These are phyloP conservation scores for Priceomyces medius DNA, from an alignment of 805 yeast species.

Conservation along the genomic window DNA sequence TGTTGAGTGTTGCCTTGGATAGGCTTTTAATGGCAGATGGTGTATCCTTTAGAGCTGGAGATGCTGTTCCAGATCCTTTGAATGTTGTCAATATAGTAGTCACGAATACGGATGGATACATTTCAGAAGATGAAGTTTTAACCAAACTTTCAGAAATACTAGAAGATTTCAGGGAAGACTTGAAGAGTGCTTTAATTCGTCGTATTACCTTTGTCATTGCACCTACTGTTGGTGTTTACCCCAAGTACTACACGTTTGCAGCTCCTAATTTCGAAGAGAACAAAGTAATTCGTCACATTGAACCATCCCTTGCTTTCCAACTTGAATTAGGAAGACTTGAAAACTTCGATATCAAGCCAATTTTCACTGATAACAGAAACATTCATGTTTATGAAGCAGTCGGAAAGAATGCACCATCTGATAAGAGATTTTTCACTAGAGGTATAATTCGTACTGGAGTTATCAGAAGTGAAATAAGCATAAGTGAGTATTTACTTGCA, in stretches of 20 bases:
- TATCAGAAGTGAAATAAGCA: slow-evolving; percentile 87
- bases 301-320: slow-evolving; percentile 98
- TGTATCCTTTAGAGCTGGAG: slow-evolving; percentile 32
- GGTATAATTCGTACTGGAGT: slow-evolving; percentile 97
- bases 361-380: slow-evolving; percentile 94
- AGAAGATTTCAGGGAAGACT: slow-evolving; percentile 66
- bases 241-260: slow-evolving; percentile 92
- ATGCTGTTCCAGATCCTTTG: slow-evolving; percentile 37
- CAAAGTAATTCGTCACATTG: slow-evolving; percentile 93
- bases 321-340: slow-evolving; percentile 91
- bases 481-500: slow-evolving; percentile 90
- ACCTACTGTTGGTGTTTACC: slow-evolving; percentile 79
- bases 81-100: slow-evolving; percentile 85
- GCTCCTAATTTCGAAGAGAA: slow-evolving; percentile 86
- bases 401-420: slow-evolving; percentile 90
- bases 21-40: slow-evolving; percentile 54
- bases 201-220: slow-evolving; percentile 92
- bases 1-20: slow-evolving; percentile 72
- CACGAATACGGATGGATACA: slow-evolving; percentile 70
- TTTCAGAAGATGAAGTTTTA: slow-evolving; percentile 66
- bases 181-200: slow-evolving; percentile 73
- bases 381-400: slow-evolving; percentile 96
- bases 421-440: slow-evolving; percentile 93
- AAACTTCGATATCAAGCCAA: slow-evolving; percentile 92
- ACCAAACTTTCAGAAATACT: slow-evolving; percentile 62